Percentiles rank a stretch among this genome's conserved stretches.
Conservation (phyloP, 805 yeast species). For the Starmerella geochares region DNA sequence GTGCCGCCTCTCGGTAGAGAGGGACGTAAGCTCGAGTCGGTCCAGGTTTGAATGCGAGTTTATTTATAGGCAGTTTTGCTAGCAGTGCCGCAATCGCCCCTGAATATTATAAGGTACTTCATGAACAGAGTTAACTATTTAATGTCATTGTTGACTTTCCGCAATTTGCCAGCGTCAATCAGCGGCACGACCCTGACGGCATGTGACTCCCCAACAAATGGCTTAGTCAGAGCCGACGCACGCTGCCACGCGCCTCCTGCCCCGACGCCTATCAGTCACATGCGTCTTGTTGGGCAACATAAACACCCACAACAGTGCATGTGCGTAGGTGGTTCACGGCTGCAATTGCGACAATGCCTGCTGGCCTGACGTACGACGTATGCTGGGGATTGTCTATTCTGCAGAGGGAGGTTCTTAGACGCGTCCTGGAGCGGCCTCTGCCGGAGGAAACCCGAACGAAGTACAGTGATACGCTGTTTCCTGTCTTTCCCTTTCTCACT, state of each 20-base stretch:
- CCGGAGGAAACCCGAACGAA: not conserved
- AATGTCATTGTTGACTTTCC: too few species aligned
- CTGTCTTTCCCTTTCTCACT: constrained; percentile 28
- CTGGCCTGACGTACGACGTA: not conserved
- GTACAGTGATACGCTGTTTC: constrained; percentile 26
- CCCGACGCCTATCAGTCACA: constrained; percentile 3
- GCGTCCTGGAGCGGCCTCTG: not conserved
- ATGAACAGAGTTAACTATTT: too few species aligned
- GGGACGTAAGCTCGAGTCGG: constrained; percentile 37
- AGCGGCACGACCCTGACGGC: not conserved
- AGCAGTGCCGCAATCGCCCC: too few species aligned
- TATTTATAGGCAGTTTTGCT: too few species aligned
- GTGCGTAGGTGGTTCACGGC: not conserved
- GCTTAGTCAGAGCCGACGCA: too few species aligned
- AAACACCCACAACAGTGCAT: not conserved
- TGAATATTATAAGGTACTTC: too few species aligned
- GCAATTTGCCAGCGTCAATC: too few species aligned
- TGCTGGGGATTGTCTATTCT: not conserved
- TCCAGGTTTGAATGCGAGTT: not conserved
- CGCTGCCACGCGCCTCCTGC: not conserved
- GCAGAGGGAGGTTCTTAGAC: not conserved
- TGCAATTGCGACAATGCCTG: not conserved
- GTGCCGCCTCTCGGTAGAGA: constrained; percentile 76
- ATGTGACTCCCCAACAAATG: not conserved
- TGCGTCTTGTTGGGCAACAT: constrained; percentile 3